phyloP scores from a whole-genome alignment of 2,329 filamentous ascomycete species.

The Penicillium sp. region DNA sequence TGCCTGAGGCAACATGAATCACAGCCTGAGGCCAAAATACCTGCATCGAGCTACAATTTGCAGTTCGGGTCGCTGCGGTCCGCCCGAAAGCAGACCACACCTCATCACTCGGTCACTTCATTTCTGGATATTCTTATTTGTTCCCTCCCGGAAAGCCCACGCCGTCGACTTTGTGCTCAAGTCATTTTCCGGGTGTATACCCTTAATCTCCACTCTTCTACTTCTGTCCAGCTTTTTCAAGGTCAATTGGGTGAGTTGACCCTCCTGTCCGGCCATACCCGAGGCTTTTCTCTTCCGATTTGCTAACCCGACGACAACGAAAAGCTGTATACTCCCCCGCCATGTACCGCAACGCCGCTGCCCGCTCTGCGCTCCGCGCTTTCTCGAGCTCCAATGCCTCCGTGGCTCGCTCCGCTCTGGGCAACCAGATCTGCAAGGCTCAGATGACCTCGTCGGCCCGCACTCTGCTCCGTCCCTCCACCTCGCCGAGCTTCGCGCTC shows the following conservation, averaged over 20 bases:
- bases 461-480: slow-evolving; percentile 32
- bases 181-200: slow-evolving; percentile 30
- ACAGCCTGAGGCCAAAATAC: background rate
- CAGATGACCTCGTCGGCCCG: slow-evolving; percentile 44
- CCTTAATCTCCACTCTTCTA: slow-evolving; percentile 28
- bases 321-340: slow-evolving; percentile 32
- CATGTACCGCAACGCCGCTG: slow-evolving; percentile 45
- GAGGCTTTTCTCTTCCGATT: slow-evolving; percentile 29
- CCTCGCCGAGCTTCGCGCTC: slow-evolving; percentile 41
- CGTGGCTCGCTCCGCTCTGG: slow-evolving; percentile 39
- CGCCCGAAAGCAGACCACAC: slow-evolving; percentile 26
- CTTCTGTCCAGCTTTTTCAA: slow-evolving; percentile 16
- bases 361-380: slow-evolving; percentile 46
- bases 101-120: slow-evolving; percentile 35
- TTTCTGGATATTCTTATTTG: slow-evolving; percentile 31
- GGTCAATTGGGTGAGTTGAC: slow-evolving; percentile 34
- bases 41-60: slow-evolving; percentile 10
- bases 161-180: slow-evolving; percentile 35
- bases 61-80: slow-evolving; percentile 26
- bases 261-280: slow-evolving; percentile 23
- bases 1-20: slow-evolving; percentile 23
- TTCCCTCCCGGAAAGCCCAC: slow-evolving; percentile 29
- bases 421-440: slow-evolving; percentile 43
- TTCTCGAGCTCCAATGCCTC: slow-evolving; percentile 43
- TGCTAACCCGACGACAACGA: slow-evolving; percentile 30